Evolutionary conservation across 1,284 basidiomycete species (phyloP), one percentile per base, ranked within the genome.

Genomic region (Mycena citricolor): DNA sequence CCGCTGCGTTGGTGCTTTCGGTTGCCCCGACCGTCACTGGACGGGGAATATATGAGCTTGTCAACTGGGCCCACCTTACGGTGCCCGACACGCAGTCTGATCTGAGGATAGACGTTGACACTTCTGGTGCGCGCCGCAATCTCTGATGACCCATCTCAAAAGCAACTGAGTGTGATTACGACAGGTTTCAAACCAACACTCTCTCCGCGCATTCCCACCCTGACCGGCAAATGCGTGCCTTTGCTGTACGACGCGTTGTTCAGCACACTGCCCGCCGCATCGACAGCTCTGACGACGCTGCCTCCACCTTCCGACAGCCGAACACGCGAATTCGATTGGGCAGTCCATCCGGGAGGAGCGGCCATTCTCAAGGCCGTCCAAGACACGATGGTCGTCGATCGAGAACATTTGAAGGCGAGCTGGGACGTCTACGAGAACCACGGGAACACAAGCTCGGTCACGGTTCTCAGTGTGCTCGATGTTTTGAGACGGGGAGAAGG

Each of bases 361-460:
- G 39, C 39, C 2, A 34, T 50, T 20, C 39, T 50, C 8, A 11
- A 19, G 1, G 29, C 33, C n/a, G 35, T 29, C 8, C 14, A 34
- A n/a, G n/a, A 32, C 1, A 25, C 13, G 33, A 42, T 50, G 48
- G 4, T 4, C 0, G n/a, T 45, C 12, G 38, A 50, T 14, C 25
- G 19, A 11, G 32, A 39, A 0, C 31, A 50, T n/a, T 32, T 32
- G 22, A 32, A 32, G 30, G 38, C 47, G 5, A 49, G 33, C 21
- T 49, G 47, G 47, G 42, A 44, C 1, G 47, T 49, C 16, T 49
- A 44, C 21, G 39, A 45, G 12, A 36, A 33, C 14, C 30, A 49
- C 16, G 42, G 47, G 3, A 49, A 49, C 34, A 49, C 47, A 13
- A 44, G 42, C 34, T 49, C 47, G 2, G 32, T 29, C 8, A 20